Percentiles rank a stretch among this genome's conserved stretches.
Evolutionary conservation across 2,329 filamentous ascomycete genomes (phyloP).

Genomic region (Verticillium nonalfalfae): DNA sequence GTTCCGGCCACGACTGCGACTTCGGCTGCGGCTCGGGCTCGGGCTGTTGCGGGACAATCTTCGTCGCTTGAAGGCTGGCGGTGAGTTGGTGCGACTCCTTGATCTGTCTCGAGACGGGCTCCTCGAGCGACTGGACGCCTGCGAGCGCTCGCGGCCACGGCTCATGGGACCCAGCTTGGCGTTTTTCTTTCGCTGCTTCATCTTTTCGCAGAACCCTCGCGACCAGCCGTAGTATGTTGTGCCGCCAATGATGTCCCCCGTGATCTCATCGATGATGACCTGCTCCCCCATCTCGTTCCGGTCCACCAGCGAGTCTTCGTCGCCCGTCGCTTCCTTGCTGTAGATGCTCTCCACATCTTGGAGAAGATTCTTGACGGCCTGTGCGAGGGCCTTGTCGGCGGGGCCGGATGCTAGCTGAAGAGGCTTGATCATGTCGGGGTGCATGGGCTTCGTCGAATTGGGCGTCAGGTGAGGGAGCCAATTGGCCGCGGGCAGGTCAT

Average conservation of each 20-base stretch:
- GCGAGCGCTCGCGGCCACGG: constrained; percentile 25
- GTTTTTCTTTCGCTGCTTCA: constrained; percentile 52
- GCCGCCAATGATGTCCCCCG: constrained; percentile 55
- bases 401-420: constrained; percentile 64
- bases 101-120: constrained; percentile 13
- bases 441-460: constrained; percentile 69
- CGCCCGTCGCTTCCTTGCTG: constrained; percentile 36
- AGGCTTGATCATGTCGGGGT: constrained; percentile 62
- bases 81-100: constrained; percentile 25
- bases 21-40: constrained; percentile 20
- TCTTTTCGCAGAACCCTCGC: constrained; percentile 69
- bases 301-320: constrained; percentile 40
- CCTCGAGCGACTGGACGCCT: constrained; percentile 20
- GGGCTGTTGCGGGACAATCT: constrained; percentile 26
- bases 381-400: constrained; percentile 58
- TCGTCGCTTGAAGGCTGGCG: constrained; percentile 31
- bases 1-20: constrained; percentile 19
- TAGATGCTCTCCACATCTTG: constrained; percentile 66
- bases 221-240: constrained; percentile 91
- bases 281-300: constrained; percentile 72
- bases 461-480: constrained; percentile 74
- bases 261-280: constrained; percentile 58
- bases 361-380: constrained; percentile 65
- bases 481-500: constrained; percentile 76
- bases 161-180: constrained; percentile 12